Evolutionary conservation across 2,329 filamentous ascomycete genomes (phyloP), one percentile per base, ranked within the genome.

Genomic region (Diaporthe nobilis): DNA sequence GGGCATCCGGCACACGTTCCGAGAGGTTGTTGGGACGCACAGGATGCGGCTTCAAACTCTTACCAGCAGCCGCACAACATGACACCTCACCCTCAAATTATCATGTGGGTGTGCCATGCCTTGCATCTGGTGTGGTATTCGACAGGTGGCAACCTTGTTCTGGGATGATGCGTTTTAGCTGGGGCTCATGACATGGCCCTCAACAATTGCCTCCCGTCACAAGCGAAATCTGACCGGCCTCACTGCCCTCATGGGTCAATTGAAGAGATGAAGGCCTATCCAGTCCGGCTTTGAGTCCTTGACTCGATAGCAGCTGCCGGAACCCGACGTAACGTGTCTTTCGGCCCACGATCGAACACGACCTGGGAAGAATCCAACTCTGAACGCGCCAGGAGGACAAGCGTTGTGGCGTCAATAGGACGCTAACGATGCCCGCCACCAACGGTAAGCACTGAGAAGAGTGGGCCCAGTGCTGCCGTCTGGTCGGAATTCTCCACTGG

Each of bases 321-420:
- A 39, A 10, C 12, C 13, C 65, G 44, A 73, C 51, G 58, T 73
- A 73, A 73, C 71, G 71, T 73, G 58, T 73, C 58, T 63, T 47
- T 31, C 58, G 51, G 37, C 47, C n/a, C 58, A 53, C 63, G 63
- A 39, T 42, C 37, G 6, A 68, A 51, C 17, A 37, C 31, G 47
- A 25, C 31, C 47, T 65, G 60, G 39, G 25, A 31, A 49, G 49
- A 51, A 22, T 70, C 34, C 49, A 31, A 70, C 57, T 34, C 15
- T 65, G 58, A 57, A 57, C 58, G 58, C 37, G 58, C 58, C 39
- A 65, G 37, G 17, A 42, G 44, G n/a, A 47, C 47, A 63, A 65
- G 31, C 71, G 71, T 55, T n/a, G 37, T 73, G 49, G 47, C 71
- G 39, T 73, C 71, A 65, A n/a, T 47, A 7, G 25, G 37, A 73